Base-by-base conservation (phyloP, 202 grass and related monocot species). In the Schoenoplectus tabernaemontani region DNA sequence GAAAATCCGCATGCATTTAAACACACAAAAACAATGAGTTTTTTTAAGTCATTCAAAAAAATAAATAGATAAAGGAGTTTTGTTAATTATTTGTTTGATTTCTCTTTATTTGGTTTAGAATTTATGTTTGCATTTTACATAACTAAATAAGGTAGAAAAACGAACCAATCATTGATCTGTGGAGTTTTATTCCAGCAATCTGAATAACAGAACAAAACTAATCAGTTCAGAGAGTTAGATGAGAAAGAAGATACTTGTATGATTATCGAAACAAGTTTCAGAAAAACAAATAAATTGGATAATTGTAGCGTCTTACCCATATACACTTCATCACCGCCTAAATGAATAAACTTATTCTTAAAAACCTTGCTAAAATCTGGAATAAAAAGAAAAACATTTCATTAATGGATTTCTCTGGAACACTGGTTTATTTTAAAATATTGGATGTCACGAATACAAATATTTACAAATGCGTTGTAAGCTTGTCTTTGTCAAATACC, bases 281-380 rank as follows among this genome's bases (percentile, higher is more conserved):
- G 22, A 84, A 76, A 62, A 69, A 73, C 13, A 79, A 28, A 8
- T 34, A 15, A n/a, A n/a, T n/a, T n/a, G 63, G 8, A 66, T 38
- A 2, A 66, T 66, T 34, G n/a, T 4, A 39, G 2, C 69, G 73
- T 60, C 93, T 93, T 90, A 91, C 93, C 84, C 82, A 88, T 91
- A 62, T 88, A 86, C 4, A 93, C 93, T 91, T 97, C 93, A 83
- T 97, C 91, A 81, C 93, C 91, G 2, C 93, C 93, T 79, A 97
- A 85, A 63, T 97, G 93, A 20, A 85, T 91, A 90, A 93, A 91
- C 59, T 88, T 97, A 82, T 93, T 93, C 71, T 97, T 97, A 64
- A 97, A 97, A 87, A 97, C 60, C 87, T 93, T 91, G 63, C 87
- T 87, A 83, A 93, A 98, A 92, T 98, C 95, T 98, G 89, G 8